These are phyloP conservation scores for Neonectria sp. DNA, from an alignment of 2,329 filamentous ascomycete genomes.

Conservation along the genomic window DNA sequence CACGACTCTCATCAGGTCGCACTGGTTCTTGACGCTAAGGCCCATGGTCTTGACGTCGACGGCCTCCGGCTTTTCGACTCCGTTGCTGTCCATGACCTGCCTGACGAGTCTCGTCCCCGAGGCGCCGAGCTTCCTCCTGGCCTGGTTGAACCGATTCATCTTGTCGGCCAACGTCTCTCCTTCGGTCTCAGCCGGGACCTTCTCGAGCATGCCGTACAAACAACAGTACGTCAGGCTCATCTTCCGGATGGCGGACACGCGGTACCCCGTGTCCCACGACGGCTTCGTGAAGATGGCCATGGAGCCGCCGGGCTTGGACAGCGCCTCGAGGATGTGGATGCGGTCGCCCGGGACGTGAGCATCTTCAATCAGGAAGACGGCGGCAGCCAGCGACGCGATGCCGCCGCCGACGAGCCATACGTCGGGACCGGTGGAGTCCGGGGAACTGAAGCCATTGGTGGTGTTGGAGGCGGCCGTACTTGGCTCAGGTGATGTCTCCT, in stretches of 20 bases:
- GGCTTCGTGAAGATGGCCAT: slow-evolving; percentile 42
- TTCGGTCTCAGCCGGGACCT: slow-evolving; percentile 40
- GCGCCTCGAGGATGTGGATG: slow-evolving; percentile 48
- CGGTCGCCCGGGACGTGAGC: slow-evolving; percentile 43
- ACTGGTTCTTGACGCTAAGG: slow-evolving; percentile 48
- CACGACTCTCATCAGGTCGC: slow-evolving; percentile 47
- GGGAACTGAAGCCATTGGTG: slow-evolving; percentile 27
- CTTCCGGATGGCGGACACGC: slow-evolving; percentile 46
- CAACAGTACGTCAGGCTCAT: slow-evolving; percentile 47
- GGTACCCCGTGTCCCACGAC: slow-evolving; percentile 44
- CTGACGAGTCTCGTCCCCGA: slow-evolving; percentile 45
- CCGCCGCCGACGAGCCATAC: slow-evolving; percentile 48
- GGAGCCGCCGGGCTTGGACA: slow-evolving; percentile 42
- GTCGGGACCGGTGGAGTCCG: slow-evolving; percentile 29
- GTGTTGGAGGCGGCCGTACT: slow-evolving; percentile 29
- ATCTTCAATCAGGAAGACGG: slow-evolving; percentile 46
- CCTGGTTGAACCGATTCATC: slow-evolving; percentile 43
- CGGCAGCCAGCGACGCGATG: slow-evolving; percentile 46
- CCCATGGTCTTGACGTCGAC: slow-evolving; percentile 47
- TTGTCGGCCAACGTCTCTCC: slow-evolving; percentile 44
- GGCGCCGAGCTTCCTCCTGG: slow-evolving; percentile 42
- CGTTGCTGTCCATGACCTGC: slow-evolving; percentile 36
- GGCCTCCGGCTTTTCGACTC: slow-evolving; percentile 40
- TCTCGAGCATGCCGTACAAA: slow-evolving; percentile 46
- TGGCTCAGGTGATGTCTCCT: slow-evolving; percentile 21